Evolutionary conservation across 2,329 filamentous ascomycete genomes (phyloP), one percentile per base, ranked within the genome.

Genomic region (Talaromyces sp.): DNA sequence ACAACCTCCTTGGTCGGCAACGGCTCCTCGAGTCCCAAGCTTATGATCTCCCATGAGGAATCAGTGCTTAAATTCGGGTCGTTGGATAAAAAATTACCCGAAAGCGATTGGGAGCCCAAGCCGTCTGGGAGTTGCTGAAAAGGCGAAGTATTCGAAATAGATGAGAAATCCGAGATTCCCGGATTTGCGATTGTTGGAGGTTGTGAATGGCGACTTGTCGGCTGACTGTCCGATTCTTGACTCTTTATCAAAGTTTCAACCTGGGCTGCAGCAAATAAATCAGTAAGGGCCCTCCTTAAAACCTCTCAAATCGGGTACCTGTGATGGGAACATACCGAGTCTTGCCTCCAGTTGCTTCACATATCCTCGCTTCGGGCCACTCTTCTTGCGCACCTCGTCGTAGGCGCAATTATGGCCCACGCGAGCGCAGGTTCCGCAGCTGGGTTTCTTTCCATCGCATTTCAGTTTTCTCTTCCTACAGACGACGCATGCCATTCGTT

Each of bases 261-360:
- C 83, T 97, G 93, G 75, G 94, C 92, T 96, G 67, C 66, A 54
- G 34, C 52, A 33, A 61, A 33, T 12, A 44, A 54, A 59, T 42
- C 53, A 69, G 58, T 68, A 64, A 63, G 59, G 10, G 44, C 27
- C 23, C 30, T 28, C n/a, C 33, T 57, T n/a, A 6, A 7, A 23
- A 16, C n/a, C 36, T 28, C 34, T 7, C 16, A 28, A 8, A 34
- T 31, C 44, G 31, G 54, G 34, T 36, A 14, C 12, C 14, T 36
- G 23, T 23, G 10, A 36, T 5, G 28, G 33, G 16, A 62, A 79
- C 89, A 79, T 83, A 96, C 92, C 93, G 71, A 99, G 79, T 74
- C 95, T 86, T 74, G 96, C 93, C 77, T 98, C 95, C 68, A 98
- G 79, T 63, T 92, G 89, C 81, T 96, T 96, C 64, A 96, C 93